Percentiles rank a stretch among this genome's conserved stretches.
Conservation (phyloP, 2,329 filamentous ascomycete species). For the Amylocarpus encephaloides region DNA sequence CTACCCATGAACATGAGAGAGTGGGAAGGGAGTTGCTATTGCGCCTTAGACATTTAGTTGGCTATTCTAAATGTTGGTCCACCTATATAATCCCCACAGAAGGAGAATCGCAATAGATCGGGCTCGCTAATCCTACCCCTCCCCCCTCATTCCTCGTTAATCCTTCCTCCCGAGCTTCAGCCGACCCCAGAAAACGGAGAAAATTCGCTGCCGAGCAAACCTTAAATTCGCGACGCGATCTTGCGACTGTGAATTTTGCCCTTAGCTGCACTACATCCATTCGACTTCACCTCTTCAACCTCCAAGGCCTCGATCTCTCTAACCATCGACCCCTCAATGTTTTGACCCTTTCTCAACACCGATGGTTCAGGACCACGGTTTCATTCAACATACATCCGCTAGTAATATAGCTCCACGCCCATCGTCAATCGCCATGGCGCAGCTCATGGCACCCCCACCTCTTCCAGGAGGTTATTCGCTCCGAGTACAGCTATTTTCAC, state of each 20-base stretch:
- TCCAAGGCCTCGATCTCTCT: neutral
- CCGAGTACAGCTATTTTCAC: conserved; percentile 28
- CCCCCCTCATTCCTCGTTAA: neutral
- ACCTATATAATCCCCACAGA: too few species aligned
- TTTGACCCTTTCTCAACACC: conserved; percentile 2
- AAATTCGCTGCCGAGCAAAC: neutral
- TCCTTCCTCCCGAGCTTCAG: neutral
- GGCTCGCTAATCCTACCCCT: too few species aligned
- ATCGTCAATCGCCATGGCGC: conserved; percentile 13
- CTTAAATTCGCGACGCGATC: neutral
- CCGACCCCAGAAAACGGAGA: neutral
- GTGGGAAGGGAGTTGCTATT: too few species aligned
- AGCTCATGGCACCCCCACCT: conserved; percentile 23
- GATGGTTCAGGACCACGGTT: conserved; percentile 1
- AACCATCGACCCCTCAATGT: conserved; percentile 9
- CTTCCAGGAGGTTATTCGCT: conserved; percentile 25
- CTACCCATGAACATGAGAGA: too few species aligned
- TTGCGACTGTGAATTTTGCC: neutral
- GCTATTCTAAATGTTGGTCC: too few species aligned
- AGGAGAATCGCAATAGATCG: too few species aligned
- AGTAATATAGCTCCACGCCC: conserved; percentile 4
- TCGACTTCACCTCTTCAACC: neutral
- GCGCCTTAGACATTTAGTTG: too few species aligned
- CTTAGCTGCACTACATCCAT: neutral
- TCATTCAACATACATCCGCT: conserved; percentile 8